phyloP scores from a whole-genome alignment of 2,329 filamentous ascomycete genomes.

The Talaromyces funiculosus region DNA sequence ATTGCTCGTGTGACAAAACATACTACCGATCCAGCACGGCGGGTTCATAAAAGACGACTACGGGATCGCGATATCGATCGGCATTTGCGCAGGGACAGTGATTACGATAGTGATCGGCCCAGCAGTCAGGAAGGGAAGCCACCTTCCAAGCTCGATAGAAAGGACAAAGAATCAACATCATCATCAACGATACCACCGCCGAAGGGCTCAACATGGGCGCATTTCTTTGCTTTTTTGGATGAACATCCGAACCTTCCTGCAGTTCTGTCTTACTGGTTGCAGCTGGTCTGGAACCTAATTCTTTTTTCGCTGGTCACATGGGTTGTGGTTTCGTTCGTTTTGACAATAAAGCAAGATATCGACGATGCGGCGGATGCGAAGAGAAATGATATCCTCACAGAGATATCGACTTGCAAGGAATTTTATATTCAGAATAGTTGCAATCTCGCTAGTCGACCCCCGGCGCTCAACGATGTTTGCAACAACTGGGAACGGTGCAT shows the following conservation, averaged over 20 bases:
- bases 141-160: constrained; percentile 17
- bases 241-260: constrained; percentile 60
- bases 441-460: constrained; percentile 58
- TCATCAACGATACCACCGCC: constrained; percentile 21
- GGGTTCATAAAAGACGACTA: constrained; percentile 47
- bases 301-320: constrained; percentile 51
- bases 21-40: constrained; percentile 41
- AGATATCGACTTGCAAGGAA: constrained; percentile 67
- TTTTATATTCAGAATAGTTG: constrained; percentile 75
- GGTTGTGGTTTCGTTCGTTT: constrained; percentile 63
- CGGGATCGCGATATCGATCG: constrained; percentile 44
- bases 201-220: constrained; percentile 36
- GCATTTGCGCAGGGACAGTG: constrained; percentile 35
- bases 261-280: constrained; percentile 61
- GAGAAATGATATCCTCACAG: constrained; percentile 61
- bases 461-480: constrained; percentile 68
- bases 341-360: constrained; percentile 69
- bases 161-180: not conserved
- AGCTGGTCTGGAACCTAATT: constrained; percentile 50
- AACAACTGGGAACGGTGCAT: constrained; percentile 82
- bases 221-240: constrained; percentile 58
- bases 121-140: constrained; percentile 32
- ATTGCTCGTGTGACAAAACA: constrained; percentile 47
- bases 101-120: constrained; percentile 39
- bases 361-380: constrained; percentile 64